Percentiles rank a stretch among this genome's conserved stretches.
Evolutionary conservation across 257 asterid species (phyloP).

Genomic region (Cynanchum wilfordii): DNA sequence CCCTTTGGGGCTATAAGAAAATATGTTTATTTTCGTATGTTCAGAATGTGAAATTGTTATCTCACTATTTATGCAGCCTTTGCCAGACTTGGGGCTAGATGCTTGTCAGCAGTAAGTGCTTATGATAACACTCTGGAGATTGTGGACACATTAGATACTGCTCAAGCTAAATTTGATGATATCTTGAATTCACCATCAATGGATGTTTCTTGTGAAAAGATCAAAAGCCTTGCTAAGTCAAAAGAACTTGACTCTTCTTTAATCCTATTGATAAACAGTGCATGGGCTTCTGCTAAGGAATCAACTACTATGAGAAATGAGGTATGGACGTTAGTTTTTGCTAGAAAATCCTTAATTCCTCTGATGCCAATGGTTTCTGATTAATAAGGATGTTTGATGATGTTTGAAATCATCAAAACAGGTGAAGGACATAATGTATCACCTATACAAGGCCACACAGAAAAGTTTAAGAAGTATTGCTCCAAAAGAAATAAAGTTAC

Average conservation of each 20-base stretch:
- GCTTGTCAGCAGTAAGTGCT: conserved; percentile 89
- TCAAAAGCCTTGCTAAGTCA: conserved; percentile 75
- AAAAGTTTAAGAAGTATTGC: conserved; percentile 74
- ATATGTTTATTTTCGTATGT: background rate
- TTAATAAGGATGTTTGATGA: background rate
- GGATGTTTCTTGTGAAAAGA: conserved; percentile 82
- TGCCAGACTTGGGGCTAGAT: conserved; percentile 86
- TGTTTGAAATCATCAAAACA: conserved; percentile 19
- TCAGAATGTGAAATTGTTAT: background rate
- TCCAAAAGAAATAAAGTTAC: conserved; percentile 84
- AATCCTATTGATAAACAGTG: conserved; percentile 78
- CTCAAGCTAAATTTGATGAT: conserved; percentile 82
- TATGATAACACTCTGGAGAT: conserved; percentile 82
- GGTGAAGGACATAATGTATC: conserved; percentile 92
- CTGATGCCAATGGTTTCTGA: background rate
- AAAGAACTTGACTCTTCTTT: conserved; percentile 89
- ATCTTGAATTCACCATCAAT: conserved; percentile 75
- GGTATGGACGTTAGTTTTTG: conserved; percentile 37
- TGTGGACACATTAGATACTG: conserved; percentile 76
- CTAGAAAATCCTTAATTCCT: background rate
- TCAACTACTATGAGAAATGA: conserved; percentile 76
- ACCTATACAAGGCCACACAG: conserved; percentile 75
- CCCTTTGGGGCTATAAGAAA: background rate
- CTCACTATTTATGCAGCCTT: conserved; percentile 47
- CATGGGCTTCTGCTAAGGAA: conserved; percentile 90